phyloP scores from a whole-genome alignment of 2,329 filamentous ascomycete genomes.

The Colletotrichum sojae region DNA sequence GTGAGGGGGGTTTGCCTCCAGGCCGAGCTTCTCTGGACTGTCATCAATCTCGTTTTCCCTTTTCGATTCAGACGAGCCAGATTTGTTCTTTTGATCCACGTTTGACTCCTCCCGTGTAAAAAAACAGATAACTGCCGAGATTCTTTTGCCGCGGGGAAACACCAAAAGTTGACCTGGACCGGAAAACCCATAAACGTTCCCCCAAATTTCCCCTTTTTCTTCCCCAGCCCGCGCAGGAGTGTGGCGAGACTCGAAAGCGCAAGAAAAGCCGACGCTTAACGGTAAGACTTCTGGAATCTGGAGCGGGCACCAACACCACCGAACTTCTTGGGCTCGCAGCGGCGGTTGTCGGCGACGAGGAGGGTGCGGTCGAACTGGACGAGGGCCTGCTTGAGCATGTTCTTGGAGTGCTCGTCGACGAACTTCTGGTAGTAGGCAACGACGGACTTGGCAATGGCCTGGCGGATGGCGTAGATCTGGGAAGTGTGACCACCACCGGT shows the following conservation, averaged over 20 bases:
- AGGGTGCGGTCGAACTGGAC: slow-evolving; percentile 97
- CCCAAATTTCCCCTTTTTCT: slow-evolving; percentile 26
- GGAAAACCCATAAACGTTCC: slow-evolving; percentile 34
- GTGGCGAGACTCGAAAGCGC: slow-evolving; percentile 11
- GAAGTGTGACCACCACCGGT: slow-evolving; percentile 97
- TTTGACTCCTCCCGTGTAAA: slow-evolving; percentile 41
- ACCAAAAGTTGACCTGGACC: slow-evolving; percentile 39
- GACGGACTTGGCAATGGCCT: slow-evolving; percentile 98
- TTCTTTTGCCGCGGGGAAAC: slow-evolving; percentile 35
- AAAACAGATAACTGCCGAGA: slow-evolving; percentile 36
- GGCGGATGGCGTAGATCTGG: slow-evolving; percentile 97
- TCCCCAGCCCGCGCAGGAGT: background rate
- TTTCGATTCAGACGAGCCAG: slow-evolving; percentile 45
- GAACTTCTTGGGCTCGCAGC: slow-evolving; percentile 99
- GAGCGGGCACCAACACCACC: slow-evolving; percentile 93
- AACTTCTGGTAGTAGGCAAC: slow-evolving; percentile 98
- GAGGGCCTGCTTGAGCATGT: slow-evolving; percentile 97
- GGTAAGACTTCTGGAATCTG: slow-evolving; percentile 99
- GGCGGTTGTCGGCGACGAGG: slow-evolving; percentile 98
- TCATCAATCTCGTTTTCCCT: slow-evolving; percentile 11
- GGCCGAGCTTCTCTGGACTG: slow-evolving; percentile 25
- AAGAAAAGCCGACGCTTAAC: slow-evolving; percentile 72
- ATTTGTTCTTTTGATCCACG: slow-evolving; percentile 51
- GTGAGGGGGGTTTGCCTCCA: background rate
- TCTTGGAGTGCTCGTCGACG: slow-evolving; percentile 99